Percentiles rank a stretch among this genome's conserved stretches.
These are phyloP conservation scores for Tremellales sp. DNA, from an alignment of 1,284 basidiomycete species.

Conservation along the genomic window DNA sequence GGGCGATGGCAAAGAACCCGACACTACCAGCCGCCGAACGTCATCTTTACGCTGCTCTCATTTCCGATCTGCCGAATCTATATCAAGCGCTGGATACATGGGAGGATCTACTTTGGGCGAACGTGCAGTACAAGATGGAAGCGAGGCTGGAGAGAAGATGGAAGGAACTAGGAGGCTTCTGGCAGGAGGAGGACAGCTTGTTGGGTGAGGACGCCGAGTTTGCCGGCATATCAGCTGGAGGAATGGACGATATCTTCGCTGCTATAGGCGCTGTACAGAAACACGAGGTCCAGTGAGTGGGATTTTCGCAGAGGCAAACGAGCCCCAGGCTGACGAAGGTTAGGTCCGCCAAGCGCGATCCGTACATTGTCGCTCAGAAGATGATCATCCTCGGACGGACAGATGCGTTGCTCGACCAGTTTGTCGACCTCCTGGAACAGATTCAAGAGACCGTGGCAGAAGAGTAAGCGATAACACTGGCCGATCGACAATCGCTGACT, in stretches of 20 bases:
- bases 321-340: slow-evolving; percentile 9
- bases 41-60: slow-evolving; percentile 79
- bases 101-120: slow-evolving; percentile 94
- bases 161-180: slow-evolving; percentile 46
- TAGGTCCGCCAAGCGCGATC: slow-evolving; percentile 67
- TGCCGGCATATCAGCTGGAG: slow-evolving; percentile 25
- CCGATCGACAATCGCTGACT: slow-evolving; percentile 2
- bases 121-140: slow-evolving; percentile 79
- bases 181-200: slow-evolving; percentile 37
- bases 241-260: slow-evolving; percentile 44
- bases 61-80: slow-evolving; percentile 75
- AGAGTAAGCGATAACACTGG: slow-evolving; percentile 56
- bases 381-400: slow-evolving; percentile 76
- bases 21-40: slow-evolving; percentile 70
- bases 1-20: slow-evolving; percentile 67
- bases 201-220: slow-evolving; percentile 33
- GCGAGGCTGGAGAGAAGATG: slow-evolving; percentile 47
- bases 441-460: slow-evolving; percentile 50
- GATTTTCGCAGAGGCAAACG: neutral
- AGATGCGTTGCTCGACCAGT: slow-evolving; percentile 64
- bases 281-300: slow-evolving; percentile 39
- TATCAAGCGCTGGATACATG: slow-evolving; percentile 75
- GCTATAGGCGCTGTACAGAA: slow-evolving; percentile 34
- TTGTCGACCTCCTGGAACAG: slow-evolving; percentile 58
- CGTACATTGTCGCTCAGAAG: slow-evolving; percentile 66